These are phyloP conservation scores for Pelargonium australe DNA, from an alignment of 441 rosid species.

Conservation along the genomic window DNA sequence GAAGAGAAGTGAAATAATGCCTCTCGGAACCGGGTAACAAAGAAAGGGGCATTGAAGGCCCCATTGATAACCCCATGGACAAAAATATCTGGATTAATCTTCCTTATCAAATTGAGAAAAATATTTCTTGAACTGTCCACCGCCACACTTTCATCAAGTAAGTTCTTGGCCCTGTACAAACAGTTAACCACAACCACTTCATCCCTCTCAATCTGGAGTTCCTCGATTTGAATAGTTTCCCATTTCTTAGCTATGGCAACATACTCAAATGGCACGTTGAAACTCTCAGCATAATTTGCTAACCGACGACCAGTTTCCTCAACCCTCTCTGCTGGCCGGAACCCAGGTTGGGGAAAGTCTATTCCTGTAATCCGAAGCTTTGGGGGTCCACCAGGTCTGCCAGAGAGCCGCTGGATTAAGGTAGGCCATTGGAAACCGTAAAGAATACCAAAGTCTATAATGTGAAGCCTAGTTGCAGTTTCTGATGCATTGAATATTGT, in stretches of 20 bases:
- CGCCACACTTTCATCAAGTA: slow-evolving; percentile 67
- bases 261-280: slow-evolving; percentile 53
- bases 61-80: slow-evolving; percentile 66
- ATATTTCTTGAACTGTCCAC: slow-evolving; percentile 52
- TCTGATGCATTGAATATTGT: slow-evolving; percentile 30
- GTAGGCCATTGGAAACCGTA: slow-evolving; percentile 73
- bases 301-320: slow-evolving; percentile 66
- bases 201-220: slow-evolving; percentile 47
- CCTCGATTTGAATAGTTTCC: slow-evolving; percentile 49
- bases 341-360: slow-evolving; percentile 64
- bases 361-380: slow-evolving; percentile 60
- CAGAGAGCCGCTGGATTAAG: slow-evolving; percentile 42
- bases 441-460: slow-evolving; percentile 63
- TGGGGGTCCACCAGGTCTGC: slow-evolving; percentile 31
- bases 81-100: slow-evolving; percentile 63
- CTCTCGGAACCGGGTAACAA: slow-evolving; percentile 74
- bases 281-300: slow-evolving; percentile 50
- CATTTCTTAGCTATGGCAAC: slow-evolving; percentile 63
- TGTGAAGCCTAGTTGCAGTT: slow-evolving; percentile 36
- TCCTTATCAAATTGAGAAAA: slow-evolving; percentile 56
- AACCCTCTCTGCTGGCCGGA: slow-evolving; percentile 55
- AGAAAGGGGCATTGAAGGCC: slow-evolving; percentile 76
- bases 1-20: slow-evolving; percentile 85
- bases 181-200: slow-evolving; percentile 62
- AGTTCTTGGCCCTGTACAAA: slow-evolving; percentile 57